Conservation (phyloP, 495 filamentous ascomycete genomes). For the Podospora conica region DNA sequence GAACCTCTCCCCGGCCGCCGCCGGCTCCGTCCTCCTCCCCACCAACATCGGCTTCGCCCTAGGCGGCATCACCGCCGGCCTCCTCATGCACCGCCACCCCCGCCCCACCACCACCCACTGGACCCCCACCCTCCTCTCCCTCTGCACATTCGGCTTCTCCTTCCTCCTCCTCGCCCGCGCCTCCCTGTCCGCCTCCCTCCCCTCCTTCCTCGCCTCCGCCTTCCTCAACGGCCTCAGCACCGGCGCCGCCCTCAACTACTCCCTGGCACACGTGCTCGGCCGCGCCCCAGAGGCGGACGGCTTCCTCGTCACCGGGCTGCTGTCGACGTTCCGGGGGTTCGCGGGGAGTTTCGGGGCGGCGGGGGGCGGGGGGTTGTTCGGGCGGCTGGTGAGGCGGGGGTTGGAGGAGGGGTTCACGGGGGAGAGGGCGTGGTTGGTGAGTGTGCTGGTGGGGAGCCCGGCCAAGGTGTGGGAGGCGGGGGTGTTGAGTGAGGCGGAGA, state of each 20-base stretch:
- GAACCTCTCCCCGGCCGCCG: too few relatives aligned
- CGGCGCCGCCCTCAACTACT: conserved; percentile 69
- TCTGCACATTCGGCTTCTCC: conserved; percentile 44
- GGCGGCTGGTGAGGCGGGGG: conserved; percentile 48
- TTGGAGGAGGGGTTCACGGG: conserved; percentile 53
- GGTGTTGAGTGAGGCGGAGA: conserved; percentile 46
- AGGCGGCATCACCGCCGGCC: too few relatives aligned
- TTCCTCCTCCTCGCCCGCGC: conserved; percentile 43
- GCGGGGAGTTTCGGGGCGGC: conserved; percentile 70
- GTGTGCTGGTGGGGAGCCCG: conserved; percentile 61
- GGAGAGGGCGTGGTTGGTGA: conserved; percentile 49
- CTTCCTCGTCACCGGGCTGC: conserved; percentile 62
- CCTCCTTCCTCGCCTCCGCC: too few relatives aligned
- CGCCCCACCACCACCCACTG: too few relatives aligned
- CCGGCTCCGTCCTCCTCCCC: conserved; percentile 59
- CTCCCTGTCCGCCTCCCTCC: conserved; percentile 43
- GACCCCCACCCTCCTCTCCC: too few relatives aligned
- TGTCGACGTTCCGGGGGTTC: conserved; percentile 68
- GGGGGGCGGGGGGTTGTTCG: conserved; percentile 70
- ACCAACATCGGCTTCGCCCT: conserved; percentile 48
- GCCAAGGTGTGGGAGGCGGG: conserved; percentile 47
- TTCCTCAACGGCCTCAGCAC: conserved; percentile 65
- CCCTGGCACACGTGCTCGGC: conserved; percentile 67
- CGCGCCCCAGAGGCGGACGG: conserved; percentile 55
- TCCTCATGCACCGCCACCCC: too few relatives aligned